Base-by-base conservation (phyloP, 2,329 filamentous ascomycete species). In the Ilyonectria sp. region DNA sequence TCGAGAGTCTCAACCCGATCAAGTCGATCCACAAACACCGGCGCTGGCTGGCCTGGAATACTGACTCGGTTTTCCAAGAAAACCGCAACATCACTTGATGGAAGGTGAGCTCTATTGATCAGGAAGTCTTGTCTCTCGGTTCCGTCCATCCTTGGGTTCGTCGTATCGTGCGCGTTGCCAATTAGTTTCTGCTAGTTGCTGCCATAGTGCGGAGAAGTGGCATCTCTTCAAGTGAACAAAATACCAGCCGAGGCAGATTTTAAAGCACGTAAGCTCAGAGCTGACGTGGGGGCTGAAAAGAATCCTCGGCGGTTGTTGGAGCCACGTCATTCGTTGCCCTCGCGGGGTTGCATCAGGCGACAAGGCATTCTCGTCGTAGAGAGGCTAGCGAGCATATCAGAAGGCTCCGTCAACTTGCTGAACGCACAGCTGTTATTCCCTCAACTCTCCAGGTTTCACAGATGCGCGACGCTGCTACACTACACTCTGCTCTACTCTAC, bases 31-130 rank as follows among this genome's bases (percentile, higher is more conserved):
- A 26, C 35, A 11, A 63, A 54, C 4, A 63, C 40, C 2, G 60
- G 40, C 2, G 4, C 26, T 50, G 4, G 37, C 23, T 63, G 37
- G 9, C 52, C 52, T n/a, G 60, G 31, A 6, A 63, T 6, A 5
- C 8, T 29, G 19, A 68, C 26, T 1, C 49, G 55, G n/a, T 60
- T 68, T 19, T 68, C 60, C 4, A 68, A 17, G 23, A 60, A 68
- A 8, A 53, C 23, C 3, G 50, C 56, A 11, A 46, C 56, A 17
- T 60, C 56, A 13, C 17, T 60, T 4, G 56, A 17, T 31, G 65
- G 61, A 37, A 46, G 43, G 6, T 46, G 43, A 5, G 50, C 46
- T 4, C 65, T 40, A 37, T 6, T 21, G 33, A 9, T 49, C 6
- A 67, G 13, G 31, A 46, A 67, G 8, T 31, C 35, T 9, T 63